Conservation (phyloP, 805 yeast species). For the Sungouiella thailandica region DNA sequence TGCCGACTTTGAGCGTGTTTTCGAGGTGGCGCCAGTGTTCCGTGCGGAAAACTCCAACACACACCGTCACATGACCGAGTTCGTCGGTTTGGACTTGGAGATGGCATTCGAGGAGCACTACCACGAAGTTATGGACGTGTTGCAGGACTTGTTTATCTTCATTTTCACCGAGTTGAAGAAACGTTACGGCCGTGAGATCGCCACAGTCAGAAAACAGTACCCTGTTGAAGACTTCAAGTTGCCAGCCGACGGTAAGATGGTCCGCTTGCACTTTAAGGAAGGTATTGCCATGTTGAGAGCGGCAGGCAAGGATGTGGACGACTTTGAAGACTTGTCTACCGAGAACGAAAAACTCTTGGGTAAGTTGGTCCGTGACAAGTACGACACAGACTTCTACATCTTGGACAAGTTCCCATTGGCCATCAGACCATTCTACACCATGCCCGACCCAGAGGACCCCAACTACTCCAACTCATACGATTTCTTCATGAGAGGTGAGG, state of each 20-base stretch:
- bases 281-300: constrained; percentile 84
- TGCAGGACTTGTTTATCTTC: constrained; percentile 75
- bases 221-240: constrained; percentile 97
- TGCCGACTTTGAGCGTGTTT: constrained; percentile 94
- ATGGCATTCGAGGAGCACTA: constrained; percentile 98
- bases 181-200: constrained; percentile 81
- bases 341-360: constrained; percentile 95
- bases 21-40: constrained; percentile 96
- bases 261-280: constrained; percentile 81
- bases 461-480: constrained; percentile 96
- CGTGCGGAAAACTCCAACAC: constrained; percentile 99
- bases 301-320: constrained; percentile 82
- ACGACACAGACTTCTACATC: constrained; percentile 96
- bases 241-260: constrained; percentile 93
- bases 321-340: constrained; percentile 84
- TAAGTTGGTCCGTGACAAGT: constrained; percentile 83
- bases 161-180: constrained; percentile 79
- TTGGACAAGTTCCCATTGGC: constrained; percentile 97
- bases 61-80: constrained; percentile 99
- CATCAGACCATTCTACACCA: constrained; percentile 96
- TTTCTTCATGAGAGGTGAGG: constrained; percentile 99
- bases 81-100: constrained; percentile 94
- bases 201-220: constrained; percentile 84
- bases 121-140: constrained; percentile 71
- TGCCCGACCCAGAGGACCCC: constrained; percentile 94